Evolutionary conservation across 345 rosid species (phyloP).

Genomic region (Anacardium occidentale): DNA sequence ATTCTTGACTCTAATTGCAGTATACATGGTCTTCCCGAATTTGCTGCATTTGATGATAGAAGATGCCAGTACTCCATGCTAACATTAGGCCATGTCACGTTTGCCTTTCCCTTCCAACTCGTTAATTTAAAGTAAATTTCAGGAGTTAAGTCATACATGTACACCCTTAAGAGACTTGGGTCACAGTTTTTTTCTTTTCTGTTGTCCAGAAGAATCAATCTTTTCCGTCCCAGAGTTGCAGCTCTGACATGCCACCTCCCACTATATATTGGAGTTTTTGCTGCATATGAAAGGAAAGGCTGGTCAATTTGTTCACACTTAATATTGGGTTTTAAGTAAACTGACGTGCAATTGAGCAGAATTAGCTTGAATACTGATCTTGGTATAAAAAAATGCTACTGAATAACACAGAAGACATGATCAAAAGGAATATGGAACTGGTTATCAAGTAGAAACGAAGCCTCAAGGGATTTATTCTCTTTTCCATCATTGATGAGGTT

Average conservation of each 20-base stretch:
- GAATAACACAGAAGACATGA: constrained; percentile 50
- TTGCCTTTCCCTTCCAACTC: constrained; percentile 63
- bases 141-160: constrained; percentile 76
- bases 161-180: constrained; percentile 51
- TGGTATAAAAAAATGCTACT: constrained; percentile 48
- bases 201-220: constrained; percentile 17
- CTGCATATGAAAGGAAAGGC: constrained; percentile 32
- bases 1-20: constrained; percentile 55
- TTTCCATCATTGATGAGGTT: constrained; percentile 49
- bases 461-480: constrained; percentile 50
- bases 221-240: constrained; percentile 11
- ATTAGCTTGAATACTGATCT: constrained; percentile 56
- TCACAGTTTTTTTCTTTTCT: constrained; percentile 26
- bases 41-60: constrained; percentile 54
- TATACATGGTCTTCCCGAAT: constrained; percentile 49
- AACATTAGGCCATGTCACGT: constrained; percentile 65
- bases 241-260: constrained; percentile 18
- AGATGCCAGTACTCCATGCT: constrained; percentile 90
- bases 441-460: constrained; percentile 56
- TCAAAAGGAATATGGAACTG: constrained; percentile 47
- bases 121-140: constrained; percentile 82
- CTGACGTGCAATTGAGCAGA: constrained; percentile 51
- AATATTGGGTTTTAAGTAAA: constrained; percentile 35
- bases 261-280: constrained; percentile 20
- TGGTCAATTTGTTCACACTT: constrained; percentile 29